phyloP scores from a whole-genome alignment of 345 rosid genomes.

The Kernera saxatilis region DNA sequence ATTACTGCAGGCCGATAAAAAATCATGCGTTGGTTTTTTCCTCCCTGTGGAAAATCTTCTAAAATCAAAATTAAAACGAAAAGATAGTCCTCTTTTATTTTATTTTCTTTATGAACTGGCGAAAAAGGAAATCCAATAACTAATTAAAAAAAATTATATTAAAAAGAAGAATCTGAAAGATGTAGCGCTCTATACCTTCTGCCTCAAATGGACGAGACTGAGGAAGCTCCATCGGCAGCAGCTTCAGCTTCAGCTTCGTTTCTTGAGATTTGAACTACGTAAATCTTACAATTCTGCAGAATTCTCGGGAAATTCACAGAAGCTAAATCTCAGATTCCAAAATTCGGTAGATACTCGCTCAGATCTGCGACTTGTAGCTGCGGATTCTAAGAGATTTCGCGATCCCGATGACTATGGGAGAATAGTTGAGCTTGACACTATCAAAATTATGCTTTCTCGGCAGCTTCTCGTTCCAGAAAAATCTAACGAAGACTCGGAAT shows the following conservation, averaged over 20 bases:
- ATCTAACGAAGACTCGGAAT: not conserved
- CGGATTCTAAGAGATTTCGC: not conserved
- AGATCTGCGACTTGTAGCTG: constrained; percentile 31
- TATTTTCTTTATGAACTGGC: not conserved
- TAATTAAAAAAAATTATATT: not conserved
- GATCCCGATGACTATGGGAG: not conserved
- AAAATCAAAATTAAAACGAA: constrained; percentile 3
- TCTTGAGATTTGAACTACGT: not conserved
- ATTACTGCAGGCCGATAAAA: constrained; percentile 66
- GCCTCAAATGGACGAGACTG: constrained; percentile 52
- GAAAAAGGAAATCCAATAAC: not conserved
- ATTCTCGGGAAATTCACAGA: not conserved
- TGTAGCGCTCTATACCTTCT: constrained; percentile 42
- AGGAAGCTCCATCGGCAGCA: constrained; percentile 62
- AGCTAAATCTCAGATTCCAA: not conserved
- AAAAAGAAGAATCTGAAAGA: not conserved
- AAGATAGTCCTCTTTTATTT: not conserved
- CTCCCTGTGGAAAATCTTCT: constrained; percentile 49
- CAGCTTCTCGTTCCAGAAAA: constrained; percentile 12
- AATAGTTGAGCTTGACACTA: not conserved
- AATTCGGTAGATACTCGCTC: not conserved
- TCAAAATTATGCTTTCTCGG: constrained; percentile 12
- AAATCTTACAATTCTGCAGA: not conserved
- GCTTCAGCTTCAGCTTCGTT: not conserved
- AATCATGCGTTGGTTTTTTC: constrained; percentile 64